Conservation (phyloP, 331 rosid genomes). For the Malus hybrid region DNA sequence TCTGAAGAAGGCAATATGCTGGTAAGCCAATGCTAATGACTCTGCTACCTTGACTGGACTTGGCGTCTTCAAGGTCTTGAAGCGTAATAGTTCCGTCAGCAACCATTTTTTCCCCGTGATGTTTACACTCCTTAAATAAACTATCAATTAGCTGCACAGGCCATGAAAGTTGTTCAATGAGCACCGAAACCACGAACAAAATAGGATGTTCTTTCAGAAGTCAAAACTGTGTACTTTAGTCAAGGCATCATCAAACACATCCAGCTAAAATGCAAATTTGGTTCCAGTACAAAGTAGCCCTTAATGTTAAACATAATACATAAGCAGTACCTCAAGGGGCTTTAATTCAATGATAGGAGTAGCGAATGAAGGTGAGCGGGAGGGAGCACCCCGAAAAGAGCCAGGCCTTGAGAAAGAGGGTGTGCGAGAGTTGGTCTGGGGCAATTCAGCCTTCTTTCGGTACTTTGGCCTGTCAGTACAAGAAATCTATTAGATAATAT, state of each 20-base stretch:
- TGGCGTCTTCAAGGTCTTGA: slow-evolving; percentile 66
- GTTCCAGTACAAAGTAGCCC: too few relatives aligned
- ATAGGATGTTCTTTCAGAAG: not conserved
- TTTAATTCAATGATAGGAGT: slow-evolving; percentile 51
- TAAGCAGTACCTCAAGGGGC: slow-evolving; percentile 64
- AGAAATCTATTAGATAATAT: slow-evolving; percentile 15
- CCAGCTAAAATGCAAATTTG: too few relatives aligned
- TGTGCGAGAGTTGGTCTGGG: slow-evolving; percentile 11
- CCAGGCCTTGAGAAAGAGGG: slow-evolving; percentile 43
- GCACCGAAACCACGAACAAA: slow-evolving; percentile 6
- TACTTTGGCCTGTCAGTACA: slow-evolving; percentile 46
- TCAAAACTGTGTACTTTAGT: too few relatives aligned
- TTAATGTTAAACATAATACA: not conserved
- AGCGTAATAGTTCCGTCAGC: slow-evolving; percentile 63
- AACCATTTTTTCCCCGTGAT: slow-evolving; percentile 53
- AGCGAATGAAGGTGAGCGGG: slow-evolving; percentile 50
- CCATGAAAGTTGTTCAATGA: slow-evolving; percentile 15
- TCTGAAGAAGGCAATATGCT: slow-evolving; percentile 72
- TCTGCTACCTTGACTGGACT: slow-evolving; percentile 56
- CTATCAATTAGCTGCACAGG: slow-evolving; percentile 29
- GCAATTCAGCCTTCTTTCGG: slow-evolving; percentile 36
- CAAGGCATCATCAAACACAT: not conserved
- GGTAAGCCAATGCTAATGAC: slow-evolving; percentile 77
- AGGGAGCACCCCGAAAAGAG: slow-evolving; percentile 41
- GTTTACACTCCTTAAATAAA: slow-evolving; percentile 51